These are phyloP conservation scores for Suillus tomentosus DNA, from an alignment of 768 basidiomycete genomes.

Conservation along the genomic window DNA sequence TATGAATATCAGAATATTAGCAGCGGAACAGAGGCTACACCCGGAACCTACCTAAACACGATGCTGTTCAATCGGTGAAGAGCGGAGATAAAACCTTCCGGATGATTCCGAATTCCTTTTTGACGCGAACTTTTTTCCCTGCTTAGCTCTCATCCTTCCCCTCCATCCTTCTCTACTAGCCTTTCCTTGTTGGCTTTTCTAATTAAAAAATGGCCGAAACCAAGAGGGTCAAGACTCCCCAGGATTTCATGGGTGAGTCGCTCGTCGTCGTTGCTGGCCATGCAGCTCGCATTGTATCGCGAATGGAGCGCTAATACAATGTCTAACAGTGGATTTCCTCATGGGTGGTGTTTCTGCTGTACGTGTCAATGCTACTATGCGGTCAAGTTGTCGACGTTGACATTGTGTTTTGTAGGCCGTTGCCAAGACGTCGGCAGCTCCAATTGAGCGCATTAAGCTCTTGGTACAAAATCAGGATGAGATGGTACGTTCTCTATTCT, in stretches of 20 bases:
- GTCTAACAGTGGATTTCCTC: slow-evolving; percentile 77
- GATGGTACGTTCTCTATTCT: slow-evolving; percentile 64
- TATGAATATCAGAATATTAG: neutral
- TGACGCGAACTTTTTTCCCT: slow-evolving; percentile 51
- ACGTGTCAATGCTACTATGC: slow-evolving; percentile 32
- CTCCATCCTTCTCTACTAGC: slow-evolving; percentile 52
- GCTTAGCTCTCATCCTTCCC: slow-evolving; percentile 45
- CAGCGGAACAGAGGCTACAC: slow-evolving; percentile 11
- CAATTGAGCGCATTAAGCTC: slow-evolving; percentile 99
- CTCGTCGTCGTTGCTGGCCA: neutral
- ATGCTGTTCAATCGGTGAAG: slow-evolving; percentile 20
- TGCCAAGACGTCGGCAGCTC: slow-evolving; percentile 98
- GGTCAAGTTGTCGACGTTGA: slow-evolving; percentile 18
- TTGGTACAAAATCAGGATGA: slow-evolving; percentile 99
- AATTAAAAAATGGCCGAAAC: slow-evolving; percentile 72
- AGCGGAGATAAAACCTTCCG: slow-evolving; percentile 36
- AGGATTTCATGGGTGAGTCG: slow-evolving; percentile 80
- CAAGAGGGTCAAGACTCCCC: slow-evolving; percentile 85
- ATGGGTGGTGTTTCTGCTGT: slow-evolving; percentile 97
- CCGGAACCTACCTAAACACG: slow-evolving; percentile 10
- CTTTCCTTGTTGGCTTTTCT: slow-evolving; percentile 38
- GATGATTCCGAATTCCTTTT: slow-evolving; percentile 35
- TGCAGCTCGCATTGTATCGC: slow-evolving; percentile 12
- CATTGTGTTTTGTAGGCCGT: slow-evolving; percentile 66
- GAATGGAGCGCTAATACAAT: slow-evolving; percentile 35